These are phyloP conservation scores for Dactylellina leptospora DNA, from an alignment of 2,329 filamentous ascomycete genomes.

Conservation along the genomic window DNA sequence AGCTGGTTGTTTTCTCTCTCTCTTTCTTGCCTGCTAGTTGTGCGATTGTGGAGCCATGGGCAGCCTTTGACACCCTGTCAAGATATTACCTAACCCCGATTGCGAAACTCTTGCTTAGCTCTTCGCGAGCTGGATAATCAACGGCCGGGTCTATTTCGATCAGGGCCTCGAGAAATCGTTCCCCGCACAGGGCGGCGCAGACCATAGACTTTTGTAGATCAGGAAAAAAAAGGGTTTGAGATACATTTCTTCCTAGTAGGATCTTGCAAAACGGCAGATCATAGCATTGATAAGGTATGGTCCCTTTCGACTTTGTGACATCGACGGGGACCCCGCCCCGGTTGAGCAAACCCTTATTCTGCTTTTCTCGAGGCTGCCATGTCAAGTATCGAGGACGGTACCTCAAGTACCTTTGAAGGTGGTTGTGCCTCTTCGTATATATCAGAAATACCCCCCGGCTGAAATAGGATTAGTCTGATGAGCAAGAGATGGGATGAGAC, in stretches of 20 bases:
- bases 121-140: background rate
- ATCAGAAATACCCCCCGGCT: slow-evolving; percentile 8
- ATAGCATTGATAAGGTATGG: slow-evolving; percentile 29
- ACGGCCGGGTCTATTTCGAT: background rate
- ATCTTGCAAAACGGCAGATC: slow-evolving; percentile 27
- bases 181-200: slow-evolving; percentile 15
- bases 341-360: slow-evolving; percentile 1
- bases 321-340: slow-evolving; percentile 18
- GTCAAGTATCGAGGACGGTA: background rate
- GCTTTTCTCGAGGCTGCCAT: slow-evolving; percentile 1
- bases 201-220: background rate
- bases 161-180: slow-evolving; percentile 6
- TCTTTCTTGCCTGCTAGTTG: background rate
- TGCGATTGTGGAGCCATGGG: slow-evolving; percentile 3
- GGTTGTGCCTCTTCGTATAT: background rate
- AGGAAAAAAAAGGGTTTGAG: slow-evolving; percentile 11
- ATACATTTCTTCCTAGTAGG: slow-evolving; percentile 7
- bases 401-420: background rate
- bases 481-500: slow-evolving; percentile 53
- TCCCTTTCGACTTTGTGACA: slow-evolving; percentile 16
- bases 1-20: background rate
- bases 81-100: slow-evolving; percentile 46
- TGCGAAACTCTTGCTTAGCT: slow-evolving; percentile 17
- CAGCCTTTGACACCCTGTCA: slow-evolving; percentile 45
- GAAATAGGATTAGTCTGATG: slow-evolving; percentile 49